A percentile compares a stretch with the other conserved stretches of the same genome.
These are phyloP conservation scores for Xylariaceae sp. DNA, from an alignment of 2,329 filamentous ascomycete genomes.

Conservation along the genomic window DNA sequence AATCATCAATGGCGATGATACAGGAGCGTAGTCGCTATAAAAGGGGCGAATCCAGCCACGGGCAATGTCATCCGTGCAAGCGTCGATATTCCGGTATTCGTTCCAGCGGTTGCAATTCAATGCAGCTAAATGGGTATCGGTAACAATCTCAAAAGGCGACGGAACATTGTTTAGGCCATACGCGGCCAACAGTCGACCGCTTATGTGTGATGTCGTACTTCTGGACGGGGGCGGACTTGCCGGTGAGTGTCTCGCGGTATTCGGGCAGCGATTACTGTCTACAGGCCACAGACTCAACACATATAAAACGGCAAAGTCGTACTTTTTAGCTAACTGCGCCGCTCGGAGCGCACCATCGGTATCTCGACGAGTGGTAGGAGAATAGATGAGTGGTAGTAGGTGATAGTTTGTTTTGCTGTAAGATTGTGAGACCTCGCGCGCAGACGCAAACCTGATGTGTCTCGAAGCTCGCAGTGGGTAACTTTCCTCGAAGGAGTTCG, in stretches of 20 bases:
- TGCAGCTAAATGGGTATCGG: constrained; percentile 18
- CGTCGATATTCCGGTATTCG: constrained; percentile 20
- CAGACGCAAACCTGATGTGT: constrained; percentile 12
- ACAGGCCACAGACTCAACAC: constrained; percentile 54
- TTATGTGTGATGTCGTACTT: constrained; percentile 5
- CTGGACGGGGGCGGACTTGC: neutral
- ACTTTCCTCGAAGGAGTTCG: neutral
- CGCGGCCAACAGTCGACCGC: constrained; percentile 19
- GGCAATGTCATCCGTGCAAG: constrained; percentile 15
- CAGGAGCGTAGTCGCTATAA: constrained; percentile 11
- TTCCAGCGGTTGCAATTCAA: constrained; percentile 18
- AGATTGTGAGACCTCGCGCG: constrained; percentile 25
- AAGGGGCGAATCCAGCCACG: constrained; percentile 22
- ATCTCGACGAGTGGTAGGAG: constrained; percentile 39
- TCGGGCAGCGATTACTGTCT: constrained; percentile 13
- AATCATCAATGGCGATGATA: neutral
- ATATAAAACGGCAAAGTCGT: constrained; percentile 54
- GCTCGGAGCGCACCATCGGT: constrained; percentile 48
- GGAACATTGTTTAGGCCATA: constrained; percentile 19
- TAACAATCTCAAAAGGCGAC: constrained; percentile 20
- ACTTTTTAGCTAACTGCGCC: constrained; percentile 49
- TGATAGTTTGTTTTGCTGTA: constrained; percentile 28
- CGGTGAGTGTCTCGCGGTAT: constrained; percentile 9
- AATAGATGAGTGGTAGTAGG: constrained; percentile 42
- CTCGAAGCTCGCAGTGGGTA: constrained; percentile 1